A percentile compares a stretch with the other conserved stretches of the same genome.
Evolutionary conservation across 495 filamentous ascomycete species (phyloP).

Genomic region (Pyronema omphalodes): DNA sequence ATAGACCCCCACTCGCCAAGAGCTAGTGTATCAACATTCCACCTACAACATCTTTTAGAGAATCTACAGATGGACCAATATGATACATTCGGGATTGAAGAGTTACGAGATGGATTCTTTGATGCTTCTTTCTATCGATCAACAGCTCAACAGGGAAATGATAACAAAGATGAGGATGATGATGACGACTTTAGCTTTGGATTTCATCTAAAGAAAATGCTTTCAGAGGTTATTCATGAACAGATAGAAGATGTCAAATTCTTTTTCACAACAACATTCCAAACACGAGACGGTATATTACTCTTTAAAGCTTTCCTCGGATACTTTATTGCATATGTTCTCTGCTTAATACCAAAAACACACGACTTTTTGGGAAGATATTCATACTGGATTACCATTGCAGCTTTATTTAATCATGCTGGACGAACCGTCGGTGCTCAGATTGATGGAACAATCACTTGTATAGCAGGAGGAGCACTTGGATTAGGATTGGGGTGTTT

Average conservation of each 20-base stretch:
- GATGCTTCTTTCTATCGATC: constrained; percentile 37
- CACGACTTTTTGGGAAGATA: constrained; percentile 33
- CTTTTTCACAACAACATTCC: constrained; percentile 28
- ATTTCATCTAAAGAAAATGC: constrained; percentile 2
- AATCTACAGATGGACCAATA: constrained; percentile 27
- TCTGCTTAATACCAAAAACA: constrained; percentile 33
- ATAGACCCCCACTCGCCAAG: constrained; percentile 17
- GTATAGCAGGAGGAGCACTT: constrained; percentile 34
- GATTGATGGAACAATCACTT: constrained; percentile 35
- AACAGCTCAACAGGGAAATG: constrained; percentile 21
- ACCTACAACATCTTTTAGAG: constrained; percentile 28
- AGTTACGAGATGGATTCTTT: constrained; percentile 41
- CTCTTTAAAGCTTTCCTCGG: constrained; percentile 35
- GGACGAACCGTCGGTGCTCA: constrained; percentile 36
- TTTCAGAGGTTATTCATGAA: neutral
- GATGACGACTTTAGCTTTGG: constrained; percentile 26
- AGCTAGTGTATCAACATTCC: constrained; percentile 22
- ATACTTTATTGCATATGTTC: constrained; percentile 35
- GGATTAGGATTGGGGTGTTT: constrained; percentile 39
- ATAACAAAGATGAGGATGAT: constrained; percentile 26
- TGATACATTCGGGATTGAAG: constrained; percentile 35
- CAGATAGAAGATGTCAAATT: constrained; percentile 15
- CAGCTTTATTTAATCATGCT: constrained; percentile 36
- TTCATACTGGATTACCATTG: constrained; percentile 35
- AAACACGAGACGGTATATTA: constrained; percentile 27